Percentiles rank a stretch among this genome's conserved stretches.
These are phyloP conservation scores for Pythium biforme DNA, from an alignment of 352 stramenopile species.

Conservation along the genomic window DNA sequence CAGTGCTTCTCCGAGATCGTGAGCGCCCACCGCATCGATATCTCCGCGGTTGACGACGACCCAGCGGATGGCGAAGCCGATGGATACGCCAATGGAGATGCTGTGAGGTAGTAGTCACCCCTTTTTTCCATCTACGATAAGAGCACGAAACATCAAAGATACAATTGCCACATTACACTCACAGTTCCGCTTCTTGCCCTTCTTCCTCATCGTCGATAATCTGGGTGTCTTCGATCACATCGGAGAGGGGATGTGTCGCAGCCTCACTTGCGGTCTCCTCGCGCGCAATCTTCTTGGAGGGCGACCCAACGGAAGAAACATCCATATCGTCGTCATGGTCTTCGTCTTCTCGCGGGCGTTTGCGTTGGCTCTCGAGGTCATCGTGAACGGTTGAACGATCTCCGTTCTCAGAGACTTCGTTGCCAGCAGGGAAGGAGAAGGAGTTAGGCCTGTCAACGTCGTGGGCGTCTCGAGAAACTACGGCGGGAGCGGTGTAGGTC, in stretches of 20 bases:
- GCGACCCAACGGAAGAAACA: neutral
- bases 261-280: neutral
- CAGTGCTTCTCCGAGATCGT: constrained; percentile 87
- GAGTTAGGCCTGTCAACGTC: neutral
- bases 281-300: constrained; percentile 10
- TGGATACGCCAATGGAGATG: constrained; percentile 8
- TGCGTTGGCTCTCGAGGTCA: constrained; percentile 2
- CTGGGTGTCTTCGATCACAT: constrained; percentile 13
- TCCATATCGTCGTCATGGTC: neutral
- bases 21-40: constrained; percentile 72
- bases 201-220: constrained; percentile 14
- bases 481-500: neutral
- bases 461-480: neutral
- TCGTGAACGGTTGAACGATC: too few relatives aligned
- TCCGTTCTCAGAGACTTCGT: neutral
- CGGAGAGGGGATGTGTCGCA: neutral
- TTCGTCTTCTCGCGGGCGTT: neutral
- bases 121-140: too few relatives aligned
- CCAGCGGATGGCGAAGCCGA: constrained; percentile 7
- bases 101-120: neutral
- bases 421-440: neutral
- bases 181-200: constrained; percentile 17
- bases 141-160: neutral
- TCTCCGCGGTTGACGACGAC: constrained; percentile 32
- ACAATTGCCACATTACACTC: neutral